These are phyloP conservation scores for Nitzschia putrida DNA, from an alignment of 108 stramenopile genomes.

Conservation along the genomic window DNA sequence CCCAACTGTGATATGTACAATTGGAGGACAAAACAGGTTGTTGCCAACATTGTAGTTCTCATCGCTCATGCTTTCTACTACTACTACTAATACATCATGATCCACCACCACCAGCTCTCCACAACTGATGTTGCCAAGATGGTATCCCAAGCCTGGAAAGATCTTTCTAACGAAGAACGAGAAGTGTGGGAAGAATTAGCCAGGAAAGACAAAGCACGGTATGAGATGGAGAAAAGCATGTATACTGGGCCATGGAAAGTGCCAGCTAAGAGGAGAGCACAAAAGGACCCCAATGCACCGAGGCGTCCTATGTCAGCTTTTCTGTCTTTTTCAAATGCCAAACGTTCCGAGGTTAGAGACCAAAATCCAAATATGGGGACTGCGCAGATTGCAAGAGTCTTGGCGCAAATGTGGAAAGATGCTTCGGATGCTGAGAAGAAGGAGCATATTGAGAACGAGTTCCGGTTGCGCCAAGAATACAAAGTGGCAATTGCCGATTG, in stretches of 20 bases:
- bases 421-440: slow-evolving; percentile 31
- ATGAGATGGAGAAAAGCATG: slow-evolving; percentile 45
- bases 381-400: slow-evolving; percentile 51
- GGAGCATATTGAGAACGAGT: slow-evolving; percentile 54
- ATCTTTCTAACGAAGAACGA: slow-evolving; percentile 39
- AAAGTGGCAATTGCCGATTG: slow-evolving; percentile 50
- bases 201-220: slow-evolving; percentile 61
- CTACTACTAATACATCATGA: too few species aligned
- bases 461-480: slow-evolving; percentile 52
- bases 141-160: slow-evolving; percentile 40
- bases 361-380: slow-evolving; percentile 49
- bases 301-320: slow-evolving; percentile 63
- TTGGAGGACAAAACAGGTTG: too few species aligned
- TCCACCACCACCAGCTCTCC: slow-evolving; percentile 24
- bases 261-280: slow-evolving; percentile 38
- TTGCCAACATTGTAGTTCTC: too few species aligned
- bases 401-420: slow-evolving; percentile 56
- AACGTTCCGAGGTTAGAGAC: slow-evolving; percentile 33
- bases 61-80: too few species aligned
- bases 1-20: too few species aligned
- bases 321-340: slow-evolving; percentile 47
- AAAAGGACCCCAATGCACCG: slow-evolving; percentile 57
- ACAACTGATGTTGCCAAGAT: slow-evolving; percentile 46
- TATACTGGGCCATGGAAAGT: slow-evolving; percentile 65
- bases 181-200: slow-evolving; percentile 55